Percentiles rank a stretch among this genome's conserved stretches.
phyloP scores from a whole-genome alignment of 1,284 basidiomycete genomes.

The Coniferiporia sulphurascens region DNA sequence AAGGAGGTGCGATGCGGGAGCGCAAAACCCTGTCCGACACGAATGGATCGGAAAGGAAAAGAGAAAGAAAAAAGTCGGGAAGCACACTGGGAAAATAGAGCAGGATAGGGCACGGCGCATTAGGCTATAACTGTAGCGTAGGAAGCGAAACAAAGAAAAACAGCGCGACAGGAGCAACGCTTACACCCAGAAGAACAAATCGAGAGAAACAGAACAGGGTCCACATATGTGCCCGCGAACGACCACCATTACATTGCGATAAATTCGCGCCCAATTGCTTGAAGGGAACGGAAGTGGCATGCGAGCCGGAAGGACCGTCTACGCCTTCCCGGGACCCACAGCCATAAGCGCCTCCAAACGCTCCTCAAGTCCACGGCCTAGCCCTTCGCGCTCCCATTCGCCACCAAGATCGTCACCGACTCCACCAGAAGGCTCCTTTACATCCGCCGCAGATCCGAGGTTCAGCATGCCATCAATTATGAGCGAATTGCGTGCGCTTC shows the following conservation, averaged over 20 bases:
- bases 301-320: not conserved
- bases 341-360: constrained; percentile 55
- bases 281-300: no score
- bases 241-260: no score
- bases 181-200: not conserved
- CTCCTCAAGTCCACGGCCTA: constrained; percentile 78
- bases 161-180: not conserved
- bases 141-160: not conserved
- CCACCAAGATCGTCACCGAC: constrained; percentile 56
- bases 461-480: constrained; percentile 10
- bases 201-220: not conserved
- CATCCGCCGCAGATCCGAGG: constrained; percentile 24
- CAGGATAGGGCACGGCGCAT: not conserved
- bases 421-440: constrained; percentile 33
- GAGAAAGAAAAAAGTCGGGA: not conserved
- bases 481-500: constrained; percentile 14
- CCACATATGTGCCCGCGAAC: no score
- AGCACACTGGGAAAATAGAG: not conserved
- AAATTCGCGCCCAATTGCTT: no score
- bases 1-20: not conserved
- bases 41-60: not conserved
- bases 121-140: not conserved
- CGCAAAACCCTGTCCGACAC: not conserved
- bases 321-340: constrained; percentile 16
- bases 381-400: constrained; percentile 79